Percentiles rank a stretch among this genome's conserved stretches.
phyloP scores from a whole-genome alignment of 73 alveolate genomes.

The Tetrahymena elliotti region DNA sequence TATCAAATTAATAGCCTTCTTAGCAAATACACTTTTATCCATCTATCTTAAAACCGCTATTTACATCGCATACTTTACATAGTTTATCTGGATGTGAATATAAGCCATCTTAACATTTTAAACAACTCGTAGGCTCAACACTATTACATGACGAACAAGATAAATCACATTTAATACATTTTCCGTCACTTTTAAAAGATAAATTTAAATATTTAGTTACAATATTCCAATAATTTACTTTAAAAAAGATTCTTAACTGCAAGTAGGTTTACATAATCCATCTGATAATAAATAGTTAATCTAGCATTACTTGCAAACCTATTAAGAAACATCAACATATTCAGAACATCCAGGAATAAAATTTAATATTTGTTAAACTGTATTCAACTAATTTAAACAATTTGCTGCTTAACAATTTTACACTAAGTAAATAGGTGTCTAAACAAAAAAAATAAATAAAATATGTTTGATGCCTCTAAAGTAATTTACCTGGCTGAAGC shows the following conservation, averaged over 20 bases:
- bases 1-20: background rate
- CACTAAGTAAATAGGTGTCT: background rate
- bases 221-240: background rate
- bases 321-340: background rate
- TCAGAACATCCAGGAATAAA: background rate
- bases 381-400: background rate
- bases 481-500: background rate
- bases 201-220: too few species aligned
- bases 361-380: background rate
- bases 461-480: too few species aligned
- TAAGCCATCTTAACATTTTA: background rate
- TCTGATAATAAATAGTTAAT: background rate
- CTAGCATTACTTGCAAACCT: background rate
- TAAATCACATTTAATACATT: background rate
- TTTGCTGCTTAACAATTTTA: background rate
- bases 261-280: background rate
- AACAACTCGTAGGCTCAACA: background rate
- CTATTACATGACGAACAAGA: background rate
- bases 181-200: background rate
- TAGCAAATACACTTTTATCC: background rate
- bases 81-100: background rate
- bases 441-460: too few species aligned
- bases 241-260: background rate
- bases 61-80: background rate
- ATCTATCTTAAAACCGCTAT: background rate